Percentiles rank a stretch among this genome's conserved stretches.
phyloP scores from a whole-genome alignment of 164 flowering plant species.

The Platanus orientalis region DNA sequence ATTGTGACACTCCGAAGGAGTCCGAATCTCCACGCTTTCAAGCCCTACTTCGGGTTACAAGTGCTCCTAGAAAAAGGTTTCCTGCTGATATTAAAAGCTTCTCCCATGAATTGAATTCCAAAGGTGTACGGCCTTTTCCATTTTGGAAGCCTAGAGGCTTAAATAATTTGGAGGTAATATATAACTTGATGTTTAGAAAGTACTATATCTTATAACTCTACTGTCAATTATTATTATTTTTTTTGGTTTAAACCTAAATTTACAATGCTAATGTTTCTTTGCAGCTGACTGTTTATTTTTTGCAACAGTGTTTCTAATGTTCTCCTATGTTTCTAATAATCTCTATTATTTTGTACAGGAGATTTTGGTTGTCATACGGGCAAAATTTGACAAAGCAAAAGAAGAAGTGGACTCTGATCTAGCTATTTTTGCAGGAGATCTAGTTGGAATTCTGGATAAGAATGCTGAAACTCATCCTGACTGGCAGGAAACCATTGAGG shows the following conservation, averaged over 20 bases:
- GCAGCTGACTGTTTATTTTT: not conserved
- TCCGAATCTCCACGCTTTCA: slow-evolving; percentile 99
- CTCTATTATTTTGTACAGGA: slow-evolving; percentile 47
- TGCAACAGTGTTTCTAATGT: not conserved
- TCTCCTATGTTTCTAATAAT: not conserved
- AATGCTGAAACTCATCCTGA: slow-evolving; percentile 91
- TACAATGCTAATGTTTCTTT: not conserved
- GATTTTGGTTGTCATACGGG: slow-evolving; percentile 72
- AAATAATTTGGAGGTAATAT: slow-evolving; percentile 81
- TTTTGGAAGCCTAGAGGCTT: slow-evolving; percentile 97
- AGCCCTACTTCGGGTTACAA: slow-evolving; percentile 92
- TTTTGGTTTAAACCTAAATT: not conserved
- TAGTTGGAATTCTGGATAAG: slow-evolving; percentile 85
- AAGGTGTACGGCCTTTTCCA: slow-evolving; percentile 97
- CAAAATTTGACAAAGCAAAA: slow-evolving; percentile 95
- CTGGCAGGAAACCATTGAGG: slow-evolving; percentile 97
- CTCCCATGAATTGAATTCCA: slow-evolving; percentile 96
- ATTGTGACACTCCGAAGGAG: slow-evolving; percentile 93
- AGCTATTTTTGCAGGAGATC: slow-evolving; percentile 90
- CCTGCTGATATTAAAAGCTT: slow-evolving; percentile 96
- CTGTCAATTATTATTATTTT: too few relatives aligned
- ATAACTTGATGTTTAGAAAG: not conserved
- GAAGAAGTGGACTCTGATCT: slow-evolving; percentile 98
- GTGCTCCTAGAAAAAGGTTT: slow-evolving; percentile 88
- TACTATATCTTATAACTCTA: not conserved